These are phyloP conservation scores for Pichia sp. DNA, from an alignment of 1,139 yeast species.

Conservation along the genomic window DNA sequence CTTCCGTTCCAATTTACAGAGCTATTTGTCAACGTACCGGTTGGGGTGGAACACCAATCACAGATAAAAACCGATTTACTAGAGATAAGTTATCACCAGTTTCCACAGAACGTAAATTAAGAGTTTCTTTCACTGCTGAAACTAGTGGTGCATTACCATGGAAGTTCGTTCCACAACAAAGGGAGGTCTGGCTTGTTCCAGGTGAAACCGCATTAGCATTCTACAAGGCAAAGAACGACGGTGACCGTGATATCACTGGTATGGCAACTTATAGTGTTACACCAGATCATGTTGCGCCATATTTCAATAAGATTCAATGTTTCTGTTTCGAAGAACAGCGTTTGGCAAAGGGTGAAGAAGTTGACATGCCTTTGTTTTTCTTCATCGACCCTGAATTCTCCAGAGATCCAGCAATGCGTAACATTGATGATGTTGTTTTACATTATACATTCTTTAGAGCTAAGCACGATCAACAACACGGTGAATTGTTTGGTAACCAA, in stretches of 20 bases:
- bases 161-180: conserved; percentile 93
- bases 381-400: conserved; percentile 98
- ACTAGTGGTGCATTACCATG: conserved; percentile 92
- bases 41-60: conserved; percentile 93
- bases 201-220: conserved; percentile 98
- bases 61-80: conserved; percentile 77
- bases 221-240: conserved; percentile 84
- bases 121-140: conserved; percentile 87
- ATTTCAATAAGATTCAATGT: conserved; percentile 95
- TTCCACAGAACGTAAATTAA: conserved; percentile 77
- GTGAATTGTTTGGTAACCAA: conserved; percentile 22
- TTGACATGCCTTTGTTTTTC: conserved; percentile 98
- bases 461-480: conserved; percentile 32
- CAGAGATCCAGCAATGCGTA: conserved; percentile 90
- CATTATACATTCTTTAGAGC: conserved; percentile 91
- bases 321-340: conserved; percentile 98
- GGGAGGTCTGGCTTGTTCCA: conserved; percentile 91
- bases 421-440: conserved; percentile 84
- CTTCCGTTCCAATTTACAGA: conserved; percentile 91
- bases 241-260: conserved; percentile 90
- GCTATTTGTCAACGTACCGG: conserved; percentile 95
- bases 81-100: conserved; percentile 89
- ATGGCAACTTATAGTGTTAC: conserved; percentile 98
- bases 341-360: conserved; percentile 94
- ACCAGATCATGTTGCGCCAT: conserved; percentile 96